Base-by-base conservation (phyloP, 108 stramenopile species). In the Seminavis robusta region DNA sequence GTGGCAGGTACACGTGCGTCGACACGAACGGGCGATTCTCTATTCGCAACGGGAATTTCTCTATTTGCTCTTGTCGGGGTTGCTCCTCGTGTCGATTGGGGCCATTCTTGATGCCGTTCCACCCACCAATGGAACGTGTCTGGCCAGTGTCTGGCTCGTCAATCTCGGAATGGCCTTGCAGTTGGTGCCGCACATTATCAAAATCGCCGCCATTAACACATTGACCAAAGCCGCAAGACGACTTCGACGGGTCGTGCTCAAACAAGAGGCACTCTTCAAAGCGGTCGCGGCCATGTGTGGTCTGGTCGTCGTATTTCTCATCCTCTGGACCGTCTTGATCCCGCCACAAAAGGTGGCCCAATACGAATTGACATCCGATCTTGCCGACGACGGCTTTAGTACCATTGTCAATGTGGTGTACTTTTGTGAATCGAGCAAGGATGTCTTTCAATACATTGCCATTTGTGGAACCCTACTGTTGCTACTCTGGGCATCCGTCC, bases 181-280 rank as follows among this genome's bases (percentile, higher is more conserved):
- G 23, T 11, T 79, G 45, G 39, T 74, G 4, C 78, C 78, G 28
- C 32, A 69, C 28, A 41, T 79, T 1, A 53, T 74, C 10, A 73
- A 73, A 40, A 65, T 79, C 1, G 57, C 69, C 9, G 72, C 72
- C 13, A 59, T 79, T 40, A 70, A 73, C 49, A 57, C 60, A 15
- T 17, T 74, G 10, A 26, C 62, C 16, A 16, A 32, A 26, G 51
- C 59, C 4, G 43, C 61, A 0, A 60, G 43, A 47, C 31, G 36
- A n/a, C 36, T 74, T 52, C 57, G 55, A 46, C 56, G 72, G 16
- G 52, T 79, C 13, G n/a, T 31, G 21, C 33, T 81, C 26, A 39
- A 38, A 13, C 47, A 32, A n/a, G 42, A 52, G 33, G 28, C 42
- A 32, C 63, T 73, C 0, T 65, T 51, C 28, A 56, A n/a, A 11